Evolutionary conservation across 2,329 filamentous ascomycete species (phyloP).

Genomic region (Bertia moriformis): DNA sequence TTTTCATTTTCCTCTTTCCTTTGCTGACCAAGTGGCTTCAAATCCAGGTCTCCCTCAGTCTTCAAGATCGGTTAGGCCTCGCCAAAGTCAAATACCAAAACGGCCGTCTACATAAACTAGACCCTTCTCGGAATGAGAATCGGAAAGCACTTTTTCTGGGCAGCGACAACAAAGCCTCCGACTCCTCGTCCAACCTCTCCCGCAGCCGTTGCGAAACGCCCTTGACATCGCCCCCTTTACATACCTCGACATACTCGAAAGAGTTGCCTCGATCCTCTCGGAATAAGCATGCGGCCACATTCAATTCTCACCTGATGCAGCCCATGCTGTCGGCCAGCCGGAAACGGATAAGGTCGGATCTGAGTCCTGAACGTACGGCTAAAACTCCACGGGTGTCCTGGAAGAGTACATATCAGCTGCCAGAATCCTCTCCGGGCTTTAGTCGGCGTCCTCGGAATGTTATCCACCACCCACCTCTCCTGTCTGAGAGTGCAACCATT

Average conservation of each 20-base stretch:
- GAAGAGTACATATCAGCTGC: conserved; percentile 41
- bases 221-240: conserved; percentile 28
- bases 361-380: conserved; percentile 15
- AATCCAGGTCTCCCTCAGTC: conserved; percentile 48
- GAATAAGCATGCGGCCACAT: not conserved
- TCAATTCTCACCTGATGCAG: not conserved
- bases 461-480: conserved; percentile 38
- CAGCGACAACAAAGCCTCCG: conserved; percentile 39
- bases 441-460: conserved; percentile 23
- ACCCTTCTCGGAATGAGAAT: conserved; percentile 31
- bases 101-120: conserved; percentile 41
- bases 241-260: conserved; percentile 11
- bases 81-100: conserved; percentile 56
- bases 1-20: conserved; percentile 6
- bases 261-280: not conserved
- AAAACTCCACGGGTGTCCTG: conserved; percentile 32
- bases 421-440: conserved; percentile 47
- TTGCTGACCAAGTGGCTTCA: conserved; percentile 5
- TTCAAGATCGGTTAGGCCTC: conserved; percentile 51
- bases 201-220: conserved; percentile 12
- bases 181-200: conserved; percentile 43
- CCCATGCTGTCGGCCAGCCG: conserved; percentile 13
- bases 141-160: conserved; percentile 16
- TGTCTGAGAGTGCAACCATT: conserved; percentile 38
- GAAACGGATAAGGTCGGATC: conserved; percentile 31